These are phyloP conservation scores for Dissophora globulifera DNA, from an alignment of 192 early-diverging fungal genomes.

Conservation along the genomic window DNA sequence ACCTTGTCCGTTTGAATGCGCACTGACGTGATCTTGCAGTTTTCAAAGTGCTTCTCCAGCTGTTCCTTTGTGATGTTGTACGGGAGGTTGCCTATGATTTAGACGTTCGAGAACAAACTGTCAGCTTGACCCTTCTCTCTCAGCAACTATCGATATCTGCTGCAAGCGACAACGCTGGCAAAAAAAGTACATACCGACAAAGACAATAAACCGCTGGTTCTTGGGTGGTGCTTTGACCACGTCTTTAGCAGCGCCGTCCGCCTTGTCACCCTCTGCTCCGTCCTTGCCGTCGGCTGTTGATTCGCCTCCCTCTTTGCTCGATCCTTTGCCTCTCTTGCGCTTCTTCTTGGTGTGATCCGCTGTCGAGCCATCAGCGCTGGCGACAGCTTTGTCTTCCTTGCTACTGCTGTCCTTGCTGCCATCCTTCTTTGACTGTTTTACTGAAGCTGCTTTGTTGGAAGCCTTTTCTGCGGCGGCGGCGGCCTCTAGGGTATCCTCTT, in stretches of 20 bases:
- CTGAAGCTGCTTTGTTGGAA: background rate
- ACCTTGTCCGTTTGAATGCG: constrained; percentile 76
- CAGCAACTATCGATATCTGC: too few species aligned
- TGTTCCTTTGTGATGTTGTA: constrained; percentile 72
- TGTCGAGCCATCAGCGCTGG: constrained; percentile 6
- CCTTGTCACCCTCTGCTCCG: background rate
- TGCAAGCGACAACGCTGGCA: too few species aligned
- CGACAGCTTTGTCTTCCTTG: constrained; percentile 8
- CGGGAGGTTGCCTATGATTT: constrained; percentile 69
- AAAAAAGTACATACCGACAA: constrained; percentile 54
- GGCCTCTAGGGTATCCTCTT: constrained; percentile 28
- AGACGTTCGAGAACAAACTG: too few species aligned
- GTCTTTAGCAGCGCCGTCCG: background rate
- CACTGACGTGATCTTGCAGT: constrained; percentile 64
- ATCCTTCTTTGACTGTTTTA: constrained; percentile 8
- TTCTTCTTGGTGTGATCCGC: constrained; percentile 29
- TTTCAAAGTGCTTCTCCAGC: constrained; percentile 67
- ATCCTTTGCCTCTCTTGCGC: constrained; percentile 50
- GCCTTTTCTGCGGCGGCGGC: constrained; percentile 2
- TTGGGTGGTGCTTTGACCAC: constrained; percentile 31
- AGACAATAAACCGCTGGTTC: constrained; percentile 51
- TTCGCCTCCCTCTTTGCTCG: constrained; percentile 29
- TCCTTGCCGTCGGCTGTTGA: too few species aligned
- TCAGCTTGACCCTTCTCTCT: too few species aligned
- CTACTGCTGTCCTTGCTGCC: background rate